Percentiles rank a stretch among this genome's conserved stretches.
Conservation (phyloP, 805 yeast species). For the Lipomyces spencermartinsiae region DNA sequence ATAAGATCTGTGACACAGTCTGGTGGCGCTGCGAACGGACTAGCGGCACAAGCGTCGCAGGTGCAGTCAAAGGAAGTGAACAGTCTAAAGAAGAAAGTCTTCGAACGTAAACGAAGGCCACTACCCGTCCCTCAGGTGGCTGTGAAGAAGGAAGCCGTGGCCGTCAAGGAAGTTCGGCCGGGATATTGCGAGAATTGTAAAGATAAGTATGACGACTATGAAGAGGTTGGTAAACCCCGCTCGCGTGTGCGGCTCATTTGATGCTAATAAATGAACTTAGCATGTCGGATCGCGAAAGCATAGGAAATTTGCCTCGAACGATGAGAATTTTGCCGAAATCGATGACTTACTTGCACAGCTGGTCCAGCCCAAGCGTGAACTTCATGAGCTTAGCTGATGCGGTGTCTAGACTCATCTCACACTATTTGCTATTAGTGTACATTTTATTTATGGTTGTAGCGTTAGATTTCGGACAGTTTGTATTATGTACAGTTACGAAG, state of each 20-base stretch:
- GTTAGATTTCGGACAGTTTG: neutral
- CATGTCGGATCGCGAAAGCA: conserved; percentile 77
- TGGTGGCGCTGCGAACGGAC: conserved; percentile 44
- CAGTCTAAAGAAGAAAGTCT: conserved; percentile 51
- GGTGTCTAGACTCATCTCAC: neutral
- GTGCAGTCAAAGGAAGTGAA: conserved; percentile 51
- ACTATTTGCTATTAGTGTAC: neutral
- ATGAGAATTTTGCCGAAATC: conserved; percentile 73
- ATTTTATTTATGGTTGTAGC: neutral
- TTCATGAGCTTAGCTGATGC: neutral
- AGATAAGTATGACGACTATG: conserved; percentile 78
- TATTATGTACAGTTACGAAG: neutral
- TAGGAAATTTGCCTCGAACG: conserved; percentile 75
- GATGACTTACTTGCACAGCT: conserved; percentile 64
- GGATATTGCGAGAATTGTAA: conserved; percentile 97
- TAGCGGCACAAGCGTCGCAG: conserved; percentile 44
- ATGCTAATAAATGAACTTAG: conserved; percentile 13
- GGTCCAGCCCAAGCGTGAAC: conserved; percentile 10
- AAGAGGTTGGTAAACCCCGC: conserved; percentile 48
- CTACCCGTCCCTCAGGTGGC: conserved; percentile 36
- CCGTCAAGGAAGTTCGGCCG: conserved; percentile 46
- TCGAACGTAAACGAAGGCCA: conserved; percentile 40
- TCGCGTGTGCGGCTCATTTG: neutral
- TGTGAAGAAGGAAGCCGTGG: conserved; percentile 36
- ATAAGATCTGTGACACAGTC: conserved; percentile 45